Conservation (phyloP, 768 basidiomycete genomes). For the Lentinula raphanica region DNA sequence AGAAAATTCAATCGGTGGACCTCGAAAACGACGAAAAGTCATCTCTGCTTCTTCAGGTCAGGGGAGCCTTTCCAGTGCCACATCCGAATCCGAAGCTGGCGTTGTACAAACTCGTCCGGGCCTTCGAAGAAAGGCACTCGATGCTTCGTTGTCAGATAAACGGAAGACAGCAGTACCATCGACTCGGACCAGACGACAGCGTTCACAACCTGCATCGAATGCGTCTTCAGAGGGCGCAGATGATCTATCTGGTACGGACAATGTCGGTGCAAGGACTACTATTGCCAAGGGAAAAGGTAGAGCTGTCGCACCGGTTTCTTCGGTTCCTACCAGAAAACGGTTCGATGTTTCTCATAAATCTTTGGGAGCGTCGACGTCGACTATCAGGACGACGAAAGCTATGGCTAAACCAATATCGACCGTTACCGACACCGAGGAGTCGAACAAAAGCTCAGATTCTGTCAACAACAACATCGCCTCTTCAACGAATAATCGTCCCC, state of each 20-base stretch:
- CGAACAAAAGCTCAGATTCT: background rate
- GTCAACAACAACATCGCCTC: too few relatives aligned
- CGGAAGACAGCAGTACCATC: too few relatives aligned
- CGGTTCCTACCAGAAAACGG: background rate
- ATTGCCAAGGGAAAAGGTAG: background rate
- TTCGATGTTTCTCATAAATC: background rate
- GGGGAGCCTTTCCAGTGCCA: background rate
- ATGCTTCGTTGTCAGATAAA: background rate
- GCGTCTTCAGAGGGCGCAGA: background rate
- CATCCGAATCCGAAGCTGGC: background rate
- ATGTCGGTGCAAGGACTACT: background rate
- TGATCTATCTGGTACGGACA: background rate
- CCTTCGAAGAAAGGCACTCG: background rate
- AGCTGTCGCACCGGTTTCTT: background rate
- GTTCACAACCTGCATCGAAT: background rate
- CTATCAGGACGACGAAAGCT: background rate
- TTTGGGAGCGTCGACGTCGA: background rate
- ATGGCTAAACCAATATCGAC: background rate
- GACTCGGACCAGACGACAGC: background rate
- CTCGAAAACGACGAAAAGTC: conserved; percentile 5
- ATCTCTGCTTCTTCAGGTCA: background rate
- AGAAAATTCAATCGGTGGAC: background rate
- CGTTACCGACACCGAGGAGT: background rate
- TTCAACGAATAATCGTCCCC: background rate
- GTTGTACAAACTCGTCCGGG: background rate